These are phyloP conservation scores for Backusella sp. DNA, from an alignment of 192 early-diverging fungal species.

Conservation along the genomic window DNA sequence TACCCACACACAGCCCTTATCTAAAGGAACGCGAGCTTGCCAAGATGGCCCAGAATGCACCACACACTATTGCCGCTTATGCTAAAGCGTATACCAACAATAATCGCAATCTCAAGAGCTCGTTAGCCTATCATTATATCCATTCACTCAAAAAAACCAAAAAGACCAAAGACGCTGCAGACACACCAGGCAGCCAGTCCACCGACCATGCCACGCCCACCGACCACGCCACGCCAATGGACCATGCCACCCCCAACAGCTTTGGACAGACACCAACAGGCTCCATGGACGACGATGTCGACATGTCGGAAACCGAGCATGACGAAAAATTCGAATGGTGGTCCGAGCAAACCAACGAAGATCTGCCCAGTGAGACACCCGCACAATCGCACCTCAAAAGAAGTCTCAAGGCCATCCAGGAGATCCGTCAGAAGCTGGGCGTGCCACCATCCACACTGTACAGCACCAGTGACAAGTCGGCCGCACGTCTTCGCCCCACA, in stretches of 20 bases:
- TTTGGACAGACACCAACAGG: not conserved
- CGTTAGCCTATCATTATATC: conserved; percentile 7
- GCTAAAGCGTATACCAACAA: conserved; percentile 19
- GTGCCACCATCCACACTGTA: not conserved
- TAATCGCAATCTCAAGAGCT: conserved; percentile 17
- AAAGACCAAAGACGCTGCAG: not conserved
- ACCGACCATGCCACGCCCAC: too few species aligned
- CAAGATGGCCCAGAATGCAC: conserved; percentile 21
- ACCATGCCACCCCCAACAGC: not conserved
- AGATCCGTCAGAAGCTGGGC: conserved; percentile 26
- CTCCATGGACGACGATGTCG: not conserved
- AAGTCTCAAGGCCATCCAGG: conserved; percentile 27
- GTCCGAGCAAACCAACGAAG: not conserved
- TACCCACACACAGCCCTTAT: conserved; percentile 27
- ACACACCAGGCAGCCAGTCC: not conserved
- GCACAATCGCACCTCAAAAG: not conserved
- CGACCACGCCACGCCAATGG: not conserved
- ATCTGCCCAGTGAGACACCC: not conserved
- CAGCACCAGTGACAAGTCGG: not conserved
- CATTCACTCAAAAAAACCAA: not conserved
- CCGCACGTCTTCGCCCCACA: conserved; percentile 18
- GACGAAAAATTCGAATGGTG: not conserved
- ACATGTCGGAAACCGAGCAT: not conserved
- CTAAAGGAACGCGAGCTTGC: conserved; percentile 8
- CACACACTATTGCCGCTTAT: conserved; percentile 29